Percentiles rank a stretch among this genome's conserved stretches.
Conservation (phyloP, 345 rosid species). For the Eutrema japonicum region DNA sequence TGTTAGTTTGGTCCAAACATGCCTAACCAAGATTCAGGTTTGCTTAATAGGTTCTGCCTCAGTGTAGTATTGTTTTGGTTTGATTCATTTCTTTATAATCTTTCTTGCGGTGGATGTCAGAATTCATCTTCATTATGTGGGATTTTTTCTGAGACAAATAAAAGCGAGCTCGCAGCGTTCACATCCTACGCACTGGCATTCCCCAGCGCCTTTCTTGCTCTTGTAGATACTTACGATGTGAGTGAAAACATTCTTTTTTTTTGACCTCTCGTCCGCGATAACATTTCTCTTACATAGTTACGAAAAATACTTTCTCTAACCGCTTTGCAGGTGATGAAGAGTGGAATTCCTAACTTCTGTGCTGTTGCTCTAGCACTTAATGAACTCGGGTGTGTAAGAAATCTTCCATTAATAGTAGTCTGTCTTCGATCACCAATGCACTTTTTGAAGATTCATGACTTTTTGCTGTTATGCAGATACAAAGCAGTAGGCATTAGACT, state of each 20-base stretch:
- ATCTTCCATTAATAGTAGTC: not conserved
- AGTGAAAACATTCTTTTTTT: slow-evolving; percentile 37
- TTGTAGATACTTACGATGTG: slow-evolving; percentile 93
- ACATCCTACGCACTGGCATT: slow-evolving; percentile 92
- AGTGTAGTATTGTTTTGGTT: not conserved
- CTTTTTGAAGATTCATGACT: not conserved
- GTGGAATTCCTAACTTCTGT: slow-evolving; percentile 92
- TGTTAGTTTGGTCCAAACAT: slow-evolving; percentile 71
- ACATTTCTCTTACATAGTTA: not conserved
- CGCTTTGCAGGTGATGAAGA: slow-evolving; percentile 70
- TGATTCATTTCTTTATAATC: slow-evolving; percentile 24
- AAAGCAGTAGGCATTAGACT: slow-evolving; percentile 88
- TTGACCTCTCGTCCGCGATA: not conserved
- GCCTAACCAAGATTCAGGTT: slow-evolving; percentile 86
- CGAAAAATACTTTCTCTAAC: slow-evolving; percentile 4
- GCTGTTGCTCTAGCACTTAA: slow-evolving; percentile 89
- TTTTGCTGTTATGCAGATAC: slow-evolving; percentile 57
- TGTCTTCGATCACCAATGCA: not conserved
- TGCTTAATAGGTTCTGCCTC: not conserved
- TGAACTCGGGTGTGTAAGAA: slow-evolving; percentile 71
- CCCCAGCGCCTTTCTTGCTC: slow-evolving; percentile 81
- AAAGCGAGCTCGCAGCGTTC: slow-evolving; percentile 94
- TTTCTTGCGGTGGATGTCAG: slow-evolving; percentile 47
- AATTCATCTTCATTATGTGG: slow-evolving; percentile 60
- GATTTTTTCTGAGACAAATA: slow-evolving; percentile 80